Evolutionary conservation across 495 filamentous ascomycete species (phyloP), one percentile per base, ranked within the genome.

Genomic region (Rusavskia elegans): DNA sequence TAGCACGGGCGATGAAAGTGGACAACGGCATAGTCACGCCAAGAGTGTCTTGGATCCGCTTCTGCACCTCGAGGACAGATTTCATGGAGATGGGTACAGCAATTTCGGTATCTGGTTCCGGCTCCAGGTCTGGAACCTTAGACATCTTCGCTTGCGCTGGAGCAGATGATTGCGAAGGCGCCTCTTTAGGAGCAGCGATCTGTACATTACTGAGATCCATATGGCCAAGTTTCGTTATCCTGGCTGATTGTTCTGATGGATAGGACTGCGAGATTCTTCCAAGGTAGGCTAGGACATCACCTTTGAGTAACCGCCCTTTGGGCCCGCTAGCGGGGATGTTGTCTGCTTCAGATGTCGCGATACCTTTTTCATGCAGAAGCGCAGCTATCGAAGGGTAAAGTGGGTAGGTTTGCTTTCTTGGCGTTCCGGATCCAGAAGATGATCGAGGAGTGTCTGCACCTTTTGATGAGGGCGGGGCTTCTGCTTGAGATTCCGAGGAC

Each of bases 141-240:
- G 56, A 41, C 23, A 58, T 35, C 32, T 39, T 29, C 17, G 30
- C 23, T 45, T 30, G 23, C 35, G 21, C 37, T 35, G 51, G 10
- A 27, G 51, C 17, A 46, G 53, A 36, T 11, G 48, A 32, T 19
- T 54, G 23, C n/a, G 48, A 36, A 41, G 54, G 25, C 5, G 23
- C n/a, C 39, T 44, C 42, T 45, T 53, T 53, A 9, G 80, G 68
- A n/a, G 76, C 68, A 19, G 82, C 80, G 53, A 88, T 71, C 74
- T 95, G 93, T 71, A 96, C 88, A 68, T 96, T 94, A 69, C 84
- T 92, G 51, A 97, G 77, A 65, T 97, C 93, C 25, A 98, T 76
- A 64, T 94, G 87, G 38, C 71, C 67, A 32, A 89, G 79, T 63
- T 92, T 83, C 42, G 73, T 67, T 59, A 96, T 80, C 10, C 78